phyloP scores from a whole-genome alignment of 352 stramenopile species.

The Globisporangium nunn region DNA sequence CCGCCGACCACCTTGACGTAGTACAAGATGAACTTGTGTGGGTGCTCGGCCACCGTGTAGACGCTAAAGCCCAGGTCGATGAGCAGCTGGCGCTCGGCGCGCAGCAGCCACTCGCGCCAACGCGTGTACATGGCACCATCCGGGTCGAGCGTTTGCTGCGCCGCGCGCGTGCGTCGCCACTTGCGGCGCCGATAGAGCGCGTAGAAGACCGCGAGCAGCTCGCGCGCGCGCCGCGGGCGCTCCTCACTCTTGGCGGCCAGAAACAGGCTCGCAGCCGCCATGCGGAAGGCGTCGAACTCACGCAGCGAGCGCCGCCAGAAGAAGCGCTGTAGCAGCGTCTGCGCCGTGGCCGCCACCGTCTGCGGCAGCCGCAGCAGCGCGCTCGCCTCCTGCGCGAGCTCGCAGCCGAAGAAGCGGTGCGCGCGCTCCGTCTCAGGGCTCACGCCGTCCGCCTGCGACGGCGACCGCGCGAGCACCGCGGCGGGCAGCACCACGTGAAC shows the following conservation, averaged over 20 bases:
- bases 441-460: slow-evolving; percentile 45
- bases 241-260: slow-evolving; percentile 89
- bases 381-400: slow-evolving; percentile 88
- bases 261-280: slow-evolving; percentile 85
- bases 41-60: slow-evolving; percentile 90
- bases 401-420: slow-evolving; percentile 85
- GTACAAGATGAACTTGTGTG: slow-evolving; percentile 92
- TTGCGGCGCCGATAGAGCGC: slow-evolving; percentile 73
- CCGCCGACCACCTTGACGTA: slow-evolving; percentile 87
- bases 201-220: slow-evolving; percentile 86
- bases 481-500: slow-evolving; percentile 42
- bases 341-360: slow-evolving; percentile 86
- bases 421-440: slow-evolving; percentile 19
- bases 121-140: slow-evolving; percentile 50
- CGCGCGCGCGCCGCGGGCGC: slow-evolving; percentile 67
- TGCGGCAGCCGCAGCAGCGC: slow-evolving; percentile 83
- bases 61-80: slow-evolving; percentile 91
- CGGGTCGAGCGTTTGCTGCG: slow-evolving; percentile 62
- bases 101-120: slow-evolving; percentile 83
- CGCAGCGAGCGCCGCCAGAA: slow-evolving; percentile 81
- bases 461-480: slow-evolving; percentile 32
- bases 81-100: slow-evolving; percentile 85
- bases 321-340: slow-evolving; percentile 90
- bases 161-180: slow-evolving; percentile 33
- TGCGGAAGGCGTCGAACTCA: slow-evolving; percentile 87